These are phyloP conservation scores for Hordeum vulgare DNA, from an alignment of 176 grass and related monocot species.

Conservation along the genomic window MorexV3_pseudomolecules_assembly NC_058524.1:189553452-189553951, in stretches of 20 bases:
- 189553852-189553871: constrained; percentile 57
- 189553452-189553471: constrained; percentile 59
- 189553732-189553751: constrained; percentile 90
- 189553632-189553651: constrained; percentile 87
- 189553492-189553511: constrained; percentile 74
- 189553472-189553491: constrained; percentile 78
- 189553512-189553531: constrained; percentile 93
- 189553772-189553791: constrained; percentile 83
- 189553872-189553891: constrained; percentile 32
- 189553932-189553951: constrained; percentile 60
- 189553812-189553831: constrained; percentile 85
- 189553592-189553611: constrained; percentile 63
- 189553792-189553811: constrained; percentile 95
- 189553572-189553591: constrained; percentile 90
- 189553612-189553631: constrained; percentile 93
- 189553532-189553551: constrained; percentile 93
- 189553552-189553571: constrained; percentile 92
- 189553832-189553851: constrained; percentile 60
- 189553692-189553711: constrained; percentile 68
- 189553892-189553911: constrained; percentile 23
- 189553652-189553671: constrained; percentile 48
- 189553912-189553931: constrained; percentile 53
- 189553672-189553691: constrained; percentile 66
- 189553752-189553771: constrained; percentile 99
- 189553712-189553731: constrained; percentile 69